Conservation (phyloP, 1,139 yeast genomes). For the Protomyces gravidus region DNA sequence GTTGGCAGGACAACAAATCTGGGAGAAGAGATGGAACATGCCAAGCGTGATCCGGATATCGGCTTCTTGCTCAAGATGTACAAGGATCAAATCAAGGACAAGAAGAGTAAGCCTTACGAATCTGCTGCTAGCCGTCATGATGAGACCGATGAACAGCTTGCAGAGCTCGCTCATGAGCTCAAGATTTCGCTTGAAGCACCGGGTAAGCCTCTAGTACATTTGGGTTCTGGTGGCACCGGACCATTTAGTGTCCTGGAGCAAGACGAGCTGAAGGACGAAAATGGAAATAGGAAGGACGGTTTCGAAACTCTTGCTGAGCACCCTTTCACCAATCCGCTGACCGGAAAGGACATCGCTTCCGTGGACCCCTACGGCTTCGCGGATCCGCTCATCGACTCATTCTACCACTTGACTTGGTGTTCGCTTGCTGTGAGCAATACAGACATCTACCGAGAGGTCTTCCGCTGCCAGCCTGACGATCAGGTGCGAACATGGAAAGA, state of each 20-base stretch:
- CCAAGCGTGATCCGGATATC: conserved; percentile 27
- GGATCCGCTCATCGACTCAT: conserved; percentile 75
- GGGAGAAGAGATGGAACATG: conserved; percentile 25
- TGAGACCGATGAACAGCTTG: conserved; percentile 9
- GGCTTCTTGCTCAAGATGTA: conserved; percentile 17
- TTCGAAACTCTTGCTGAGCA: conserved; percentile 15
- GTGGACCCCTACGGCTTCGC: conserved; percentile 83
- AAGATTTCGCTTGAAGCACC: not conserved
- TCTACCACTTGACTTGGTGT: conserved; percentile 85
- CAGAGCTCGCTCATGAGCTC: conserved; percentile 1
- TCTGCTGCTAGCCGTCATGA: conserved; percentile 1
- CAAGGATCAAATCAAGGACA: conserved; percentile 9
- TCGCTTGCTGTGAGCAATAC: conserved; percentile 83
- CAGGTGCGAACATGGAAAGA: conserved; percentile 83
- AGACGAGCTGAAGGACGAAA: conserved; percentile 4
- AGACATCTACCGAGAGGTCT: conserved; percentile 70
- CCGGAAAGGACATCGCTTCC: conserved; percentile 39
- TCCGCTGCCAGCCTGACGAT: conserved; percentile 94
- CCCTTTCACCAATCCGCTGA: conserved; percentile 29
- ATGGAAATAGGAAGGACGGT: not conserved
- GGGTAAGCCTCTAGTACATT: conserved; percentile 14
- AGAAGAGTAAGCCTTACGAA: conserved; percentile 7
- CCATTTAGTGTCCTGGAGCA: conserved; percentile 18
- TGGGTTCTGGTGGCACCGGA: conserved; percentile 22
- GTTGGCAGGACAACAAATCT: conserved; percentile 13